phyloP scores from a whole-genome alignment of 2,329 filamentous ascomycete species.

The Pyrenophora seminiperda region DNA sequence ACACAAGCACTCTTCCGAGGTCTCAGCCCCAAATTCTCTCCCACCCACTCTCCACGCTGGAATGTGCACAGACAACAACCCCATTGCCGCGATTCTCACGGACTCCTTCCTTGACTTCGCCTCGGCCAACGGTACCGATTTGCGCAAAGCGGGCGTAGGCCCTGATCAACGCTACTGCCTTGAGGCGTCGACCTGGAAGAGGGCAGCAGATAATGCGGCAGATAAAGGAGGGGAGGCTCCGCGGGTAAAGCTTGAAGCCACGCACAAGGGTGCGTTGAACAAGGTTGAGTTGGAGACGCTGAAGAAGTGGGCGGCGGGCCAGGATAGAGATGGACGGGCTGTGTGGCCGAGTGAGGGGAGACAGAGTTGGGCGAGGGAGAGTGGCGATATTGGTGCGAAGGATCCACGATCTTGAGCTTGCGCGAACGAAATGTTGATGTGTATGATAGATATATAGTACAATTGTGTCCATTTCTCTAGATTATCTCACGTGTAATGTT shows the following conservation, averaged over 20 bases:
- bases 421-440: too few species aligned
- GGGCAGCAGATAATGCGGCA: constrained; percentile 39
- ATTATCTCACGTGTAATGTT: too few species aligned
- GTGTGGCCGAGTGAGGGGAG: constrained; percentile 12
- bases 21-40: constrained; percentile 5
- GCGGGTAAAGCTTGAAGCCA: constrained; percentile 57
- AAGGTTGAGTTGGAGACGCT: constrained; percentile 55
- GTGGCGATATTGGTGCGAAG: constrained; percentile 32
- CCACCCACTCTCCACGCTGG: constrained; percentile 19
- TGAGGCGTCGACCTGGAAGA: constrained; percentile 61
- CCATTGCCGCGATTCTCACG: constrained; percentile 62
- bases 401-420: constrained; percentile 32
- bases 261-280: constrained; percentile 56
- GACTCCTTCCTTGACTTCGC: constrained; percentile 65
- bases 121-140: constrained; percentile 61
- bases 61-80: constrained; percentile 25
- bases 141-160: constrained; percentile 59
- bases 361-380: constrained; percentile 21
- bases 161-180: constrained; percentile 65
- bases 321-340: constrained; percentile 30
- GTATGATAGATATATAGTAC: too few species aligned
- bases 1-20: constrained; percentile 26
- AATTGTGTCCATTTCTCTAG: too few species aligned
- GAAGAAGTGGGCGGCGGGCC: constrained; percentile 53
- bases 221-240: constrained; percentile 36